phyloP scores from a whole-genome alignment of 2,329 filamentous ascomycete species.

The Raffaelea albimanens region DNA sequence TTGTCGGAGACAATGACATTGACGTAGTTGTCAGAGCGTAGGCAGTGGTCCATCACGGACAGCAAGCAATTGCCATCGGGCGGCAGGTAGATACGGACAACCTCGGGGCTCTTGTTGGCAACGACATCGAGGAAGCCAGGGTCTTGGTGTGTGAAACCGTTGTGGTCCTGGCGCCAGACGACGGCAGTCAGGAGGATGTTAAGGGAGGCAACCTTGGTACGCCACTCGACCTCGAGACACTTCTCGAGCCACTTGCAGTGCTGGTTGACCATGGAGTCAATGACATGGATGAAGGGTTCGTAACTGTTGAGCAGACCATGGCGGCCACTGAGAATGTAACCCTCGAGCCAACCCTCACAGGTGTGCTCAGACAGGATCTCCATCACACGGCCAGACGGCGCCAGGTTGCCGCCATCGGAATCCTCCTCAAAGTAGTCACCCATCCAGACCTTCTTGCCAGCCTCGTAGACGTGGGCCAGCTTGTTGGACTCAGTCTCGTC shows the following conservation, averaged over 20 bases:
- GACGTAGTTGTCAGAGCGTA: conserved; percentile 67
- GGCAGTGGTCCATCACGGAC: conserved; percentile 66
- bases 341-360: conserved; percentile 71
- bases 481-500: conserved; percentile 81
- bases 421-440: conserved; percentile 72
- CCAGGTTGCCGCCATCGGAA: conserved; percentile 62
- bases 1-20: conserved; percentile 76
- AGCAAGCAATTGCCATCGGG: conserved; percentile 72
- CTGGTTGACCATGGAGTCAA: conserved; percentile 77
- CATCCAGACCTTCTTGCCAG: conserved; percentile 72
- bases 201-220: conserved; percentile 61
- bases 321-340: conserved; percentile 64
- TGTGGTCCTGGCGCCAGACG: conserved; percentile 77
- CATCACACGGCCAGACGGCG: conserved; percentile 63
- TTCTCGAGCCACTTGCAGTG: conserved; percentile 84
- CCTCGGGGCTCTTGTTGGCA: conserved; percentile 70
- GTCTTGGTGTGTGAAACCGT: conserved; percentile 68
- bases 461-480: conserved; percentile 60
- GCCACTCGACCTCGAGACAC: conserved; percentile 70
- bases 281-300: conserved; percentile 74
- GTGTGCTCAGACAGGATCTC: conserved; percentile 80
- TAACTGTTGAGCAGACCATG: conserved; percentile 74
- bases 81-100: conserved; percentile 72
- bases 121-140: conserved; percentile 73
- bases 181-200: conserved; percentile 73